Base-by-base conservation (phyloP, 2,329 filamentous ascomycete genomes). In the Teratosphaeria nubilosa region DNA sequence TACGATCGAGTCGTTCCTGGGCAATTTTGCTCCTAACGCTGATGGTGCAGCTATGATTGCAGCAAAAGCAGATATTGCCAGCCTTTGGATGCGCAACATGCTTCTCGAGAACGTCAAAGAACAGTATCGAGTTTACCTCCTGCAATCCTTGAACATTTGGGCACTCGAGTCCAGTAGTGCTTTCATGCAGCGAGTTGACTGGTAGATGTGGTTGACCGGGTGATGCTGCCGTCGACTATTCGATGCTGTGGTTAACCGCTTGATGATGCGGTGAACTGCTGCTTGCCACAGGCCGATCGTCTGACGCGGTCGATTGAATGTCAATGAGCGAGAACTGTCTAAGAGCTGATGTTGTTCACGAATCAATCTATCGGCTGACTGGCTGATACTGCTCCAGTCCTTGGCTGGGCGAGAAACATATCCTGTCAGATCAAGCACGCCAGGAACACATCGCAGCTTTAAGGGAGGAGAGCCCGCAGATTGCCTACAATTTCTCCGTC, bases 1-100 rank as follows among this genome's bases (percentile, higher is more conserved):
- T n/a, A 62, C 53, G n/a, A 54, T 54, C 53, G 60, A 48, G n/a
- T 48, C 41, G 9, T 48, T n/a, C 41, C 41, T 48, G 3, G 41
- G 41, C 20, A 48, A 20, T 22, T 10, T 11, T 10, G 20, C 2
- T n/a, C 41, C 41, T 48, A 45, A 56, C 55, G 27, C 24, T 45
- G 50, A 30, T 24, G 22, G 53, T 30, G 24, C 54, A 54, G 51
- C 11, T 27, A 54, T 37, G 41, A 54, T 2, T 10, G 41, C 16
- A 22, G 41, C 16, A 22, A 20, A 5, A n/a, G 11, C 11, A 16
- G n/a, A 6, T 20, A 20, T 20, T 4, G 10, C 41, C 41, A 48
- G 41, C 41, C 16, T 10, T 22, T 48, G 41, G 5, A 48, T n/a
- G 20, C 20, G n/a, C 41, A 20, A 9, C 41, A 20, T 48, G 27